These are phyloP conservation scores for Talaromyces stipitatus DNA, from an alignment of 495 filamentous ascomycete species.

Conservation along the genomic window DNA sequence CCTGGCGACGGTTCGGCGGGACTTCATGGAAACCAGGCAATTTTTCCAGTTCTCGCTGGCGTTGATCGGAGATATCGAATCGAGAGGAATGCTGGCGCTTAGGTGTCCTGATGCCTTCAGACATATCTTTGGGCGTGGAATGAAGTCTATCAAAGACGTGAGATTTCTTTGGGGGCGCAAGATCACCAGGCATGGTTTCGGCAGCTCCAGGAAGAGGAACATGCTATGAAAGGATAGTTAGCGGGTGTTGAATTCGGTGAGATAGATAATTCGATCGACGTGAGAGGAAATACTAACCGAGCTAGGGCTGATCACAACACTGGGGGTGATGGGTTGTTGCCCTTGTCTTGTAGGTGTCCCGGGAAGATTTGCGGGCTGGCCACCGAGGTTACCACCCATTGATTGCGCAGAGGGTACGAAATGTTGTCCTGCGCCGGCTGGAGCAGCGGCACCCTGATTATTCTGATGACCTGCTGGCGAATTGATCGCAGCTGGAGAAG, in stretches of 20 bases:
- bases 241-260: slow-evolving; percentile 7
- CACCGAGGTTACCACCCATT: slow-evolving; percentile 22
- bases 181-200: slow-evolving; percentile 97
- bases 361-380: slow-evolving; percentile 48
- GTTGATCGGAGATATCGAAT: slow-evolving; percentile 91
- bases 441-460: slow-evolving; percentile 32
- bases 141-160: slow-evolving; percentile 86
- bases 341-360: slow-evolving; percentile 64
- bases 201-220: slow-evolving; percentile 85
- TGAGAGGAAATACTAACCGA: slow-evolving; percentile 58
- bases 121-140: slow-evolving; percentile 88
- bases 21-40: slow-evolving; percentile 98
- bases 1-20: slow-evolving; percentile 86
- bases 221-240: slow-evolving; percentile 52
- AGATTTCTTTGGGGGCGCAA: slow-evolving; percentile 92
- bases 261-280: neutral
- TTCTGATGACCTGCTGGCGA: slow-evolving; percentile 16
- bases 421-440: slow-evolving; percentile 23
- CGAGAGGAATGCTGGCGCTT: slow-evolving; percentile 95
- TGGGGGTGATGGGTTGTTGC: slow-evolving; percentile 59
- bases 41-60: slow-evolving; percentile 91
- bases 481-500: slow-evolving; percentile 32
- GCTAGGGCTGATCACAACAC: slow-evolving; percentile 92
- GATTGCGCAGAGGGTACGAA: slow-evolving; percentile 23
- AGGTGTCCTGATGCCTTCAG: slow-evolving; percentile 90